Evolutionary conservation across 2,329 filamentous ascomycete species (phyloP).

Genomic region (Microthyrium microscopicum): DNA sequence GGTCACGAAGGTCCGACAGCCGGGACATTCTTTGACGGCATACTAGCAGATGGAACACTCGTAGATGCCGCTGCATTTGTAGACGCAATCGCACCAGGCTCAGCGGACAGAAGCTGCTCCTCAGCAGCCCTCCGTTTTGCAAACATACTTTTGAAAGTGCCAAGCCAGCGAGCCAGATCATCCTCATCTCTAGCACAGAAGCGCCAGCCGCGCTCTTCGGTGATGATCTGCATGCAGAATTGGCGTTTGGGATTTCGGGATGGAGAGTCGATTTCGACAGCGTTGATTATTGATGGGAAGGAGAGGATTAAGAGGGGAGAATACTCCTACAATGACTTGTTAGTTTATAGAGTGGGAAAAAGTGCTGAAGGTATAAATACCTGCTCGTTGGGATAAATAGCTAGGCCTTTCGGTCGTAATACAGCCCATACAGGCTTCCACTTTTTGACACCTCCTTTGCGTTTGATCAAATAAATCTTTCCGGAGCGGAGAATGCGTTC

Average conservation of each 20-base stretch:
- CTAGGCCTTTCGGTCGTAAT: constrained; percentile 65
- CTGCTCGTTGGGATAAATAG: constrained; percentile 79
- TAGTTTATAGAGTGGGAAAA: constrained; percentile 58
- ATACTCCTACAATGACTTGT: constrained; percentile 94
- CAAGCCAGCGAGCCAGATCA: constrained; percentile 64
- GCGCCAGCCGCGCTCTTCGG: constrained; percentile 55
- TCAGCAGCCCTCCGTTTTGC: constrained; percentile 42
- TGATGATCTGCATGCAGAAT: constrained; percentile 75
- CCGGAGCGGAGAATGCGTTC: constrained; percentile 92
- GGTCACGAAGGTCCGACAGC: too few species aligned
- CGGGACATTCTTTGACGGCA: too few species aligned
- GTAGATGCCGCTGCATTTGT: too few species aligned
- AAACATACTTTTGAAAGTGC: constrained; percentile 76
- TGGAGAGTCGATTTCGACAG: constrained; percentile 83
- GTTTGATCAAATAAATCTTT: constrained; percentile 70
- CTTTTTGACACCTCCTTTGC: constrained; percentile 66
- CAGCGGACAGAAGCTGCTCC: too few species aligned
- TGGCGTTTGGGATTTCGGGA: constrained; percentile 68
- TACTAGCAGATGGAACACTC: too few species aligned
- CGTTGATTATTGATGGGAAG: constrained; percentile 65
- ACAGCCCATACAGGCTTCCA: constrained; percentile 96
- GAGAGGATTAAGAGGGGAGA: constrained; percentile 68
- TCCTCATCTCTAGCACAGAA: constrained; percentile 59
- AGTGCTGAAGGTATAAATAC: constrained; percentile 82
- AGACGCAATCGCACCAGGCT: too few species aligned